phyloP scores from a whole-genome alignment of 352 stramenopile genomes.

The Achlya hypogyna region DNA sequence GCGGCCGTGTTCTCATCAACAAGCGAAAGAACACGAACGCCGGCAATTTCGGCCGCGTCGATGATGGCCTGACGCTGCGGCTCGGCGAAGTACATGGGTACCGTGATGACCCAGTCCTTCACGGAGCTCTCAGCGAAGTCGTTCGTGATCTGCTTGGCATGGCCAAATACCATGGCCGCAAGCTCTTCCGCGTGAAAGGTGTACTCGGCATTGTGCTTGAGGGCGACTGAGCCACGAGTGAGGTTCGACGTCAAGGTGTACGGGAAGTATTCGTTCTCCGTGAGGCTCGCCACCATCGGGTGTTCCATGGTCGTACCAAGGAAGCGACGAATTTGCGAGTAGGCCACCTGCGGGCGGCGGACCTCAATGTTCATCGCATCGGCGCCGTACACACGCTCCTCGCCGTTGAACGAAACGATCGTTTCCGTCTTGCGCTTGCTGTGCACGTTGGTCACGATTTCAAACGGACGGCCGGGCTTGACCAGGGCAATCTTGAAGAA shows the following conservation, averaged over 20 bases:
- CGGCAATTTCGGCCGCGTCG: conserved; percentile 91
- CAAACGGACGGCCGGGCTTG: conserved; percentile 91
- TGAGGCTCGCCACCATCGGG: conserved; percentile 45
- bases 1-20: conserved; percentile 98
- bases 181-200: conserved; percentile 92
- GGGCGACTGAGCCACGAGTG: conserved; percentile 53
- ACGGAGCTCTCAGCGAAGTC: conserved; percentile 61
- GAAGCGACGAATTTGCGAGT: conserved; percentile 82
- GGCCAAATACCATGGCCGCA: conserved; percentile 92
- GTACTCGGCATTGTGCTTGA: conserved; percentile 43
- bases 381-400: conserved; percentile 91
- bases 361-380: conserved; percentile 89
- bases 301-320: conserved; percentile 80
- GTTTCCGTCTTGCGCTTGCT: conserved; percentile 98
- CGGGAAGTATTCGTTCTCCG: conserved; percentile 66
- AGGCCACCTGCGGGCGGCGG: conserved; percentile 88
- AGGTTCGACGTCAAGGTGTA: conserved; percentile 77
- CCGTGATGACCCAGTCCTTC: conserved; percentile 93
- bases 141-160: conserved; percentile 79
- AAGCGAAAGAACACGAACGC: conserved; percentile 92
- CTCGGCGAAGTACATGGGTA: conserved; percentile 94
- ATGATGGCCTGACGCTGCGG: conserved; percentile 90
- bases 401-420: conserved; percentile 85
- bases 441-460: conserved; percentile 97
- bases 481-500: conserved; percentile 79